These are phyloP conservation scores for Ogataea methylovora DNA, from an alignment of 805 yeast species.

Conservation along the genomic window DNA sequence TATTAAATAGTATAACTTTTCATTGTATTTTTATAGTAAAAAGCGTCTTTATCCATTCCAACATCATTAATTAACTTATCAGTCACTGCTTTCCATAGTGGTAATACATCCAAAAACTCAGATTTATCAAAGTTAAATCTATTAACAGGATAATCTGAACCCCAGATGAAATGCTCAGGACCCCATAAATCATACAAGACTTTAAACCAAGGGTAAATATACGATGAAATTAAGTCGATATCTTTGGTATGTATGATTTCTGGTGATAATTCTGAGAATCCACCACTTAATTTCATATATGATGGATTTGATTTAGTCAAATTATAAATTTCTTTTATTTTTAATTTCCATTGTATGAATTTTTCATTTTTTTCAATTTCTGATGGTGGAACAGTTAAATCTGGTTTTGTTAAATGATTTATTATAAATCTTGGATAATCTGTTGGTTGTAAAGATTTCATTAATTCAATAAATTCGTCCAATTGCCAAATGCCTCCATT, in stretches of 20 bases:
- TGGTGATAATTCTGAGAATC: conserved; percentile 28
- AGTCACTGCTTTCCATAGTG: conserved; percentile 2
- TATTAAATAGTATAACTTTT: conserved; percentile 1
- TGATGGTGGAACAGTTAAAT: conserved; percentile 10
- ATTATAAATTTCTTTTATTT: conserved; percentile 14
- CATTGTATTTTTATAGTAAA: background rate
- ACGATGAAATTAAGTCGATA: conserved; percentile 1
- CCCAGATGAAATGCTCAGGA: conserved; percentile 27
- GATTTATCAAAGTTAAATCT: background rate
- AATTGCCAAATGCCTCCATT: conserved; percentile 33
- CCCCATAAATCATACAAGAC: conserved; percentile 24
- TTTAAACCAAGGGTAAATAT: conserved; percentile 24
- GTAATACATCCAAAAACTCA: background rate
- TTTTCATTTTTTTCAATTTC: conserved; percentile 3
- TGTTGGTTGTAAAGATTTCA: conserved; percentile 20
- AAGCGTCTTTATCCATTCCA: background rate
- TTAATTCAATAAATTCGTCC: conserved; percentile 26
- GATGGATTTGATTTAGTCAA: conserved; percentile 12
- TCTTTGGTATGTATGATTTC: conserved; percentile 9
- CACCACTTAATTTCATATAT: conserved; percentile 34
- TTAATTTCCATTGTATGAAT: conserved; percentile 15
- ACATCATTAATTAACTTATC: background rate
- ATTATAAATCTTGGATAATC: conserved; percentile 18
- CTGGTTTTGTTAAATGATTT: conserved; percentile 38
- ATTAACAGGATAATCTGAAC: conserved; percentile 39